Base-by-base conservation (phyloP, 768 basidiomycete genomes). In the Phlebiopsis gigantea region DNA sequence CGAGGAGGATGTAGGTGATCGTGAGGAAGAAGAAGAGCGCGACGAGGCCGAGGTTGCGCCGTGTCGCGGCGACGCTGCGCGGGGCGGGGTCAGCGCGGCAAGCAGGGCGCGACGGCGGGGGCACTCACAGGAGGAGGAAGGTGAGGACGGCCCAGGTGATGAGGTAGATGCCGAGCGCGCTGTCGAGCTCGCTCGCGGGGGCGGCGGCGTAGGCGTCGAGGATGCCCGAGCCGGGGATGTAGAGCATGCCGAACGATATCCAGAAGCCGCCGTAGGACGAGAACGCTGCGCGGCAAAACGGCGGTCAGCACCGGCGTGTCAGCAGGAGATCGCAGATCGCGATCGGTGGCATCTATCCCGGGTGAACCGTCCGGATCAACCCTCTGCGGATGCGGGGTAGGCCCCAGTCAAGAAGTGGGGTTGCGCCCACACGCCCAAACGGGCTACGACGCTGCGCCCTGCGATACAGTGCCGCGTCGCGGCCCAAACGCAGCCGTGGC, bases 251-350 rank as follows among this genome's bases (percentile, higher is more conserved):
- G 48, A 82, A 93, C 4, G 90, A 90, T 73, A 93, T 74, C 91
- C 91, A 94, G 77, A 93, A 94, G 2, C 84, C 88, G 22, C 92
- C 92, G 59, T 88, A 94, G 1, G 86, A 87, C 0, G 82, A 76
- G 77, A 93, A 93, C 0, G 90, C 90, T 87, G 60, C n/a, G n/a
- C n/a, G n/a, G 25, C 17, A 39, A 41, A 22, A 22, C 30, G 52
- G 28, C 57, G n/a, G 34, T 17, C 15, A 43, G 47, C 26, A 6
- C n/a, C 31, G 15, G 17, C 34, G 1, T 19, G 34, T n/a, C 21
- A 41, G 15, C 31, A 21, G 50, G 31, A 17, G 29, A 29, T 26
- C 50, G 39, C 30, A 24, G 43, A 50, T 42, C 42, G 22, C 24
- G 2, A 17, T 22, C 21, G 45, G n/a, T n/a, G n/a, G n/a, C n/a